These are phyloP conservation scores for Diplodia sapinea DNA, from an alignment of 2,329 filamentous ascomycete genomes.

Conservation along the genomic window DNA sequence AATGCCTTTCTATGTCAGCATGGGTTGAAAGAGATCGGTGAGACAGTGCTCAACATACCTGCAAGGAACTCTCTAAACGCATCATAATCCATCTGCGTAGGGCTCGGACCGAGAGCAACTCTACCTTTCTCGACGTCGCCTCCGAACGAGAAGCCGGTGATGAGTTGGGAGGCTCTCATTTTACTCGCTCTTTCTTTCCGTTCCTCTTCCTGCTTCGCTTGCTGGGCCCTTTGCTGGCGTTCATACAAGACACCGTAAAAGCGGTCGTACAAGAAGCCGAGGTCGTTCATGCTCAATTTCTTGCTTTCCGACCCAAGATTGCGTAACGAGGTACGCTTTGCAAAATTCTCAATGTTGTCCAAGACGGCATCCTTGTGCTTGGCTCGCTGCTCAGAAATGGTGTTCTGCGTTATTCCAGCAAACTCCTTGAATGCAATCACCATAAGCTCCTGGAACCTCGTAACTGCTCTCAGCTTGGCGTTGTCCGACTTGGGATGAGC, in stretches of 20 bases:
- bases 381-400: slow-evolving; percentile 83
- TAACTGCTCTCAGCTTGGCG: slow-evolving; percentile 89
- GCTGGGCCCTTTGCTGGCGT: slow-evolving; percentile 79
- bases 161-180: slow-evolving; percentile 58
- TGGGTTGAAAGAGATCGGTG: neutral
- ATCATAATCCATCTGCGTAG: slow-evolving; percentile 95
- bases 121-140: slow-evolving; percentile 76
- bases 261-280: slow-evolving; percentile 88
- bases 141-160: slow-evolving; percentile 54
- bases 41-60: slow-evolving; percentile 41
- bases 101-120: slow-evolving; percentile 86
- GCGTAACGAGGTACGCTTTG: slow-evolving; percentile 93
- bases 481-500: slow-evolving; percentile 96
- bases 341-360: slow-evolving; percentile 95
- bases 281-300: slow-evolving; percentile 80
- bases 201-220: slow-evolving; percentile 69
- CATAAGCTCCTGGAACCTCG: slow-evolving; percentile 97
- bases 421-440: slow-evolving; percentile 99
- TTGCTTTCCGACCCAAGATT: slow-evolving; percentile 97
- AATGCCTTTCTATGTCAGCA: slow-evolving; percentile 60
- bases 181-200: slow-evolving; percentile 71
- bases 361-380: slow-evolving; percentile 95
- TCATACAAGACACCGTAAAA: slow-evolving; percentile 95
- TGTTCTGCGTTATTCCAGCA: slow-evolving; percentile 90
- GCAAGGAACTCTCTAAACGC: slow-evolving; percentile 94